Base-by-base conservation (phyloP, 345 rosid species). In the Carallia brachiata region DNA sequence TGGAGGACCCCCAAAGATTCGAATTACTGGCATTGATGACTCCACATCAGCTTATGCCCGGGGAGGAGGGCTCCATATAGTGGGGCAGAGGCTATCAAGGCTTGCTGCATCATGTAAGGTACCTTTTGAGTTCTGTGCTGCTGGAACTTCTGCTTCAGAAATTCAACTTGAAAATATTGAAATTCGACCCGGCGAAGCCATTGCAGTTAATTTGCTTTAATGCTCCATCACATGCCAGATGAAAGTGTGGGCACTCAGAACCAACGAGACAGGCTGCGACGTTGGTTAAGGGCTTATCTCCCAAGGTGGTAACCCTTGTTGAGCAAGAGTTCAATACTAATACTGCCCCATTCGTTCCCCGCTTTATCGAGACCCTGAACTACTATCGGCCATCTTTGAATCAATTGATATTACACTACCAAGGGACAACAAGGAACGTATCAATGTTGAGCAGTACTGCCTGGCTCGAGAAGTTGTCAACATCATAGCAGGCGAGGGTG, bases 381-480 rank as follows among this genome's bases (percentile, higher is more conserved):
- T 84, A 91, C 75, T 83, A 87, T 79, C 55, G 37, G 89, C 99
- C 4, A 75, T 91, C 32, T 94, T 94, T 15, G 97, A 94, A 61
- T 94, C 99, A 0, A 72, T 94, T 0, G 99, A 94, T 62, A 78
- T 82, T 65, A 80, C 84, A 48, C 84, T 94, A 1, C 88, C 93
- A 7, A 84, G 99, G 77, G 87, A 90, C 37, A 85, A 86, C 84
- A 94, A 83, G 87, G 96, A 91, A 61, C 83, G 99, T 61, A 78
- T 94, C 78, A 86, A 81, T 5, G 89, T 90, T 0, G 99, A 94
- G 83, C 99, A 94, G 79, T 97, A 94, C 72, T 92, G 99, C 69
- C 89, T 94, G 58, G 99, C 99, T 52, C 80, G 99, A 57, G 99
- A 94, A 68, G 75, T 94, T 13, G 99, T 94, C 81, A 94, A 94